Conservation (phyloP, 192 early-diverging fungal genomes). For the Rhizophagus sp. region DNA sequence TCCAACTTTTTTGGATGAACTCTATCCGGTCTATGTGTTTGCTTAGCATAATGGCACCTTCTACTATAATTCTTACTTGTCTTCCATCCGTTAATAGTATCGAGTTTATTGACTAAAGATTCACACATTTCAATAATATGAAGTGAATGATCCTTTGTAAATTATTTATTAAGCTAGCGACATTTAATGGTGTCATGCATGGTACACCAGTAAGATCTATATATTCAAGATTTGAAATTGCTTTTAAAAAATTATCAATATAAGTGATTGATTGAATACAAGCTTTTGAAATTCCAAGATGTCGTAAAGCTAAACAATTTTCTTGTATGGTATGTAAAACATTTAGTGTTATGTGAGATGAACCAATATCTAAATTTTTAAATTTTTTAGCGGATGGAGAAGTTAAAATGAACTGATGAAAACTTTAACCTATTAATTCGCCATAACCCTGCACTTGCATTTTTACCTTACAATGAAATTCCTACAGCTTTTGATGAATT, state of each 20-base stretch:
- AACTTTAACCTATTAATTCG: no score
- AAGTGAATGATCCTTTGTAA: background rate
- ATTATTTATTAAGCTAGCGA: background rate
- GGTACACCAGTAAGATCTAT: background rate
- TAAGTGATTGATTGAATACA: background rate
- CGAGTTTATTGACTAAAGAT: background rate
- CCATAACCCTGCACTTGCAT: no score
- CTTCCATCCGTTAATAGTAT: background rate
- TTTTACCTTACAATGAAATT: no score
- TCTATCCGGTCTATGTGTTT: background rate
- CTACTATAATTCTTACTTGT: background rate
- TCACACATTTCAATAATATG: conserved; percentile 8
- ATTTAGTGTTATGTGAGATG: conserved; percentile 1
- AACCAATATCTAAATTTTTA: conserved; percentile 10
- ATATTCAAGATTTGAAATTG: background rate
- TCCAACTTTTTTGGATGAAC: conserved; percentile 17
- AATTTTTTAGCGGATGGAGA: conserved; percentile 4
- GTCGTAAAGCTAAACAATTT: background rate
- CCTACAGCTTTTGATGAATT: no score
- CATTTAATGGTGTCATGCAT: background rate
- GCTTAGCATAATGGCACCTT: conserved; percentile 10
- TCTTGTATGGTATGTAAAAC: background rate
- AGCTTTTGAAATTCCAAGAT: conserved; percentile 3
- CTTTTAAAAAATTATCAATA: background rate
- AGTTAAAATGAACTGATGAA: background rate